Base-by-base conservation (phyloP, 2,329 filamentous ascomycete species). In the Fusarium torulosum region DNA sequence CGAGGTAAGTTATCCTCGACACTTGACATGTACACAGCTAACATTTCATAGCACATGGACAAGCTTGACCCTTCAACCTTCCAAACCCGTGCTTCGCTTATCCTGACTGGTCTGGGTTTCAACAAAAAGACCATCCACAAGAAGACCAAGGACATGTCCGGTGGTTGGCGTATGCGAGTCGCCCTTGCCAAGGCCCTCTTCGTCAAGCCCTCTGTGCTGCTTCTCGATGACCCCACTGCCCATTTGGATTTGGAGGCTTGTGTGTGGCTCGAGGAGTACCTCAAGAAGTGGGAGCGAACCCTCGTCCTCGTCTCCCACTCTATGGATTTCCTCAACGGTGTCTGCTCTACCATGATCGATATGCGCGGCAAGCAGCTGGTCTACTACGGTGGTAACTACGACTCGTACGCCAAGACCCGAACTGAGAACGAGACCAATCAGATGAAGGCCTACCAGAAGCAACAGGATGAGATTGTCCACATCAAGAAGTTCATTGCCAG, bases 401-500 rank as follows among this genome's bases (percentile, higher is more conserved):
- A 99, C 82, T 94, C 94, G 43, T 95, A 99, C 86, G 84, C 89
- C 83, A 99, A 98, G 92, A 98, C 95, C 52, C 89, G 95, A 66
- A 83, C 87, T 55, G 96, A 99, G 83, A 91, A 97, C 82, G 96
- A 99, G 83, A 90, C 90, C 81, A 99, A 99, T 85, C 96, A 99
- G 86, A 93, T 92, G 89, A 99, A 98, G 87, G 96, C 96, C 68
- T 99, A 99, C 85, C 86, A 92, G 80, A 99, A 99, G 87, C 96
- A 99, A 81, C 96, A 99, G 80, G 96, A 99, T 67, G 96, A 99
- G 85, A 99, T 99, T 80, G 88, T 90, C 73, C 96, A 99, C 86
- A 99, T 99, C 87, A 98, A 99, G 87, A 97, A 98, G 84, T 99
- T 99, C 87, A 99, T 99, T 80, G 96, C 96, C 77, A 97, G 95